These are phyloP conservation scores for Diaporthe caulivora DNA, from an alignment of 2,329 filamentous ascomycete genomes.

Conservation along the genomic window DNA sequence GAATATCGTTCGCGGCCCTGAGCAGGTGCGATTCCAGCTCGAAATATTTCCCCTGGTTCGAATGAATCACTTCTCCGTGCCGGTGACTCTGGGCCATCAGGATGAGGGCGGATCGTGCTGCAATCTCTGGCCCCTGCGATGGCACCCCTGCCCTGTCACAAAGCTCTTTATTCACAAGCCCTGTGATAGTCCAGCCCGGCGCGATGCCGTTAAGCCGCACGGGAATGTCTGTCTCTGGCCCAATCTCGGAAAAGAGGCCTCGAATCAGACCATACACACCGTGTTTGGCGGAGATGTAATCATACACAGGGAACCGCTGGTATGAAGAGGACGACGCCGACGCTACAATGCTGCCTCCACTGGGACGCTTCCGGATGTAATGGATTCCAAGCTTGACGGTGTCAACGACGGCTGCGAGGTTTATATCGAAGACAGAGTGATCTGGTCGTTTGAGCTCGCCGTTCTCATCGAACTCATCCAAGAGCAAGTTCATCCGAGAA, in stretches of 20 bases:
- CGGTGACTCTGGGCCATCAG: slow-evolving; percentile 2
- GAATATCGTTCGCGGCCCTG: neutral
- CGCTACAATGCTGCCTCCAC: slow-evolving; percentile 14
- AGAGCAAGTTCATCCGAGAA: slow-evolving; percentile 10
- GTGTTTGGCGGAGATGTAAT: slow-evolving; percentile 5
- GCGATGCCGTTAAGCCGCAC: neutral
- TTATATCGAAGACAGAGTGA: slow-evolving; percentile 7
- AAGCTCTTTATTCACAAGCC: neutral
- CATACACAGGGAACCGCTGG: slow-evolving; percentile 3
- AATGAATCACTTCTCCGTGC: slow-evolving; percentile 3
- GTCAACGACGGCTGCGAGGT: neutral
- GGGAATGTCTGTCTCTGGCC: slow-evolving; percentile 4
- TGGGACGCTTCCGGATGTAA: neutral
- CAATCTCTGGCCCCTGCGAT: slow-evolving; percentile 6
- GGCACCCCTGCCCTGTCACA: slow-evolving; percentile 4
- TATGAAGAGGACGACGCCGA: slow-evolving; percentile 14
- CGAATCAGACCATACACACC: slow-evolving; percentile 4
- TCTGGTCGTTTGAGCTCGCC: slow-evolving; percentile 13
- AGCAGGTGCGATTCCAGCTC: slow-evolving; percentile 17
- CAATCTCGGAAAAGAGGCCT: neutral
- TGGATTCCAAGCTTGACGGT: slow-evolving; percentile 20
- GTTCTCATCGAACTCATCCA: slow-evolving; percentile 8
- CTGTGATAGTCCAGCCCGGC: slow-evolving; percentile 4
- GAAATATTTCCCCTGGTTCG: slow-evolving; percentile 3
- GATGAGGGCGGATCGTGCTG: slow-evolving; percentile 11